Percentiles rank a stretch among this genome's conserved stretches.
phyloP scores from a whole-genome alignment of 176 grass and related monocot genomes.

The Lolium multiflorum region DNA sequence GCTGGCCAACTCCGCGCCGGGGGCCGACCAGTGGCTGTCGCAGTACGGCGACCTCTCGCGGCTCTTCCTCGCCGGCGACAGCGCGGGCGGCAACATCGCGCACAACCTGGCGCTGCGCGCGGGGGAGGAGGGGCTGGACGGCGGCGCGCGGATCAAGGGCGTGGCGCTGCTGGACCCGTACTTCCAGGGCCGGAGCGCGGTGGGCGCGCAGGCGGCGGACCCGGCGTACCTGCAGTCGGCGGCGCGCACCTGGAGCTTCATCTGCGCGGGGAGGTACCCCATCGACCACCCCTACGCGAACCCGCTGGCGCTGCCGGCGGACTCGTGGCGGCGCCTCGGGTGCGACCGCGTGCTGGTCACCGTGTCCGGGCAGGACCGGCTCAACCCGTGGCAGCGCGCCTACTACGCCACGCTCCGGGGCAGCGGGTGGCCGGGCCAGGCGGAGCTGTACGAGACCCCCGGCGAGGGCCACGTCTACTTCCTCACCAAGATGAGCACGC shows the following conservation, averaged over 20 bases:
- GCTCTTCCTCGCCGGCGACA: constrained; percentile 77
- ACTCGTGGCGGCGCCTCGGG: constrained; percentile 55
- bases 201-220: constrained; percentile 50
- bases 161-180: constrained; percentile 77
- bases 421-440: constrained; percentile 46
- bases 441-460: constrained; percentile 54
- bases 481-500: constrained; percentile 52
- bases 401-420: constrained; percentile 51
- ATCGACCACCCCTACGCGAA: constrained; percentile 75
- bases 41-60: constrained; percentile 63
- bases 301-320: constrained; percentile 48
- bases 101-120: constrained; percentile 79
- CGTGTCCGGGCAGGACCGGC: constrained; percentile 55
- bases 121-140: constrained; percentile 42
- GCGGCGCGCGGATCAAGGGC: constrained; percentile 55
- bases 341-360: constrained; percentile 61
- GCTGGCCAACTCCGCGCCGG: constrained; percentile 35
- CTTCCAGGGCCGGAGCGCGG: constrained; percentile 67
- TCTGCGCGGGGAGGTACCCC: constrained; percentile 60
- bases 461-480: constrained; percentile 70
- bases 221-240: constrained; percentile 54
- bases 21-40: constrained; percentile 66
- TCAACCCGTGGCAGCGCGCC: constrained; percentile 57
- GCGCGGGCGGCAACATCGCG: constrained; percentile 87
- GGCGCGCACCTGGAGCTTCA: constrained; percentile 69